These are phyloP conservation scores for Fagopyrum esculentum DNA, from an alignment of 148 eudicot species.

Conservation along the genomic window DNA sequence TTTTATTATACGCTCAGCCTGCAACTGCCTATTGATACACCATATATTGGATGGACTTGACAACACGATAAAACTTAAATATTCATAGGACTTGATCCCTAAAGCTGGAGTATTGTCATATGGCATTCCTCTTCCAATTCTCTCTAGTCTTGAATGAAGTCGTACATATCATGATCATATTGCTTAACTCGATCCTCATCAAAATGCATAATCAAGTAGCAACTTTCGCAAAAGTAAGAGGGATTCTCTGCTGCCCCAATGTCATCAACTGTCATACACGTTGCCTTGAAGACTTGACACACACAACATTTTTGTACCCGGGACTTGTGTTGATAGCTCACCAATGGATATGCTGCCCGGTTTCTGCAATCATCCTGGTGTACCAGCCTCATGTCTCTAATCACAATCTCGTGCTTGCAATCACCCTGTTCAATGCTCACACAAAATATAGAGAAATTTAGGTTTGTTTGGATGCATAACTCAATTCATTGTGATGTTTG, in stretches of 20 bases:
- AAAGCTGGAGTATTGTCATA: neutral
- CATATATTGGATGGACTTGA: too few species aligned
- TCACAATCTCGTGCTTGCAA: slow-evolving; percentile 72
- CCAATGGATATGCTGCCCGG: slow-evolving; percentile 67
- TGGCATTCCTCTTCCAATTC: neutral
- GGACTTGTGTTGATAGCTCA: slow-evolving; percentile 35
- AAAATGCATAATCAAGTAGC: slow-evolving; percentile 35
- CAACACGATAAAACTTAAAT: too few species aligned
- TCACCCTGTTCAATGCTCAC: slow-evolving; percentile 40
- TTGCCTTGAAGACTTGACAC: slow-evolving; percentile 64
- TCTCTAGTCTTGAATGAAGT: slow-evolving; percentile 28
- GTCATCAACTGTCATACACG: slow-evolving; percentile 67
- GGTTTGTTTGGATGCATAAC: too few species aligned
- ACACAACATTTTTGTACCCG: slow-evolving; percentile 55
- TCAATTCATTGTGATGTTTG: too few species aligned
- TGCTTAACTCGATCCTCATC: slow-evolving; percentile 19
- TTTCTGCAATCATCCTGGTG: slow-evolving; percentile 76
- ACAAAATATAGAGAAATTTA: neutral
- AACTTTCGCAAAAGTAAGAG: slow-evolving; percentile 49
- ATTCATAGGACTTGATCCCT: too few species aligned
- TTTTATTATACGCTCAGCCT: too few species aligned
- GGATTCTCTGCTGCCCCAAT: slow-evolving; percentile 61
- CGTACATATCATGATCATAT: slow-evolving; percentile 19
- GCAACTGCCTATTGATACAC: too few species aligned
- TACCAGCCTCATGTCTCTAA: slow-evolving; percentile 84